phyloP scores from a whole-genome alignment of 306 rosid species.

The Biancaea sappan region DNA sequence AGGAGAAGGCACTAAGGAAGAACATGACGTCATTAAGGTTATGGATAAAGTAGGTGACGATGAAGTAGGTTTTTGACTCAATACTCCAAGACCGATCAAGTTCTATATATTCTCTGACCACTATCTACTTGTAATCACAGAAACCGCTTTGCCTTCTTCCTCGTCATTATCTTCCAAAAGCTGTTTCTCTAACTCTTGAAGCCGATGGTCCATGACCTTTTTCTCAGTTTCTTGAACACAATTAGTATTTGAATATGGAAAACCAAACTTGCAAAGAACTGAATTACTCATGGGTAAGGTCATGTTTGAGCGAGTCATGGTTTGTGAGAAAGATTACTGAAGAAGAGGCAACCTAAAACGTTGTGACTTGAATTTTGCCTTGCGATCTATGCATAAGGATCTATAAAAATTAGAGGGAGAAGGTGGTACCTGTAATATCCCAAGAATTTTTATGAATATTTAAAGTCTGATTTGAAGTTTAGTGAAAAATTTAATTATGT shows the following conservation, averaged over 20 bases:
- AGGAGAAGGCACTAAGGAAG: conserved; percentile 67
- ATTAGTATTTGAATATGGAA: conserved; percentile 9
- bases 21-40: conserved; percentile 54
- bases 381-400: conserved; percentile 64
- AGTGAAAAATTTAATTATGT: too few relatives aligned
- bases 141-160: conserved; percentile 57
- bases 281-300: conserved; percentile 18
- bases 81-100: conserved; percentile 46
- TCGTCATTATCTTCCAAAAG: conserved; percentile 81
- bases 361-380: conserved; percentile 47
- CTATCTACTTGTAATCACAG: conserved; percentile 65
- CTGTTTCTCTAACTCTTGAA: conserved; percentile 81
- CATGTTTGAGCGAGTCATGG: conserved; percentile 26
- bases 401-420: conserved; percentile 50
- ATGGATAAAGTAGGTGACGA: conserved; percentile 76
- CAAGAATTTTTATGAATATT: too few relatives aligned
- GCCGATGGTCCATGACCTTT: conserved; percentile 56
- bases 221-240: conserved; percentile 48
- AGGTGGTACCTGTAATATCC: too few relatives aligned
- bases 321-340: conserved; percentile 61
- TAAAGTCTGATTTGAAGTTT: too few relatives aligned
- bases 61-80: conserved; percentile 64
- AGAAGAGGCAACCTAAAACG: conserved; percentile 50
- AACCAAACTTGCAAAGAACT: neutral
- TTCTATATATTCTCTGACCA: conserved; percentile 87